Conservation (phyloP, 257 asterid genomes). For the Salvia rosmarinus region DNA sequence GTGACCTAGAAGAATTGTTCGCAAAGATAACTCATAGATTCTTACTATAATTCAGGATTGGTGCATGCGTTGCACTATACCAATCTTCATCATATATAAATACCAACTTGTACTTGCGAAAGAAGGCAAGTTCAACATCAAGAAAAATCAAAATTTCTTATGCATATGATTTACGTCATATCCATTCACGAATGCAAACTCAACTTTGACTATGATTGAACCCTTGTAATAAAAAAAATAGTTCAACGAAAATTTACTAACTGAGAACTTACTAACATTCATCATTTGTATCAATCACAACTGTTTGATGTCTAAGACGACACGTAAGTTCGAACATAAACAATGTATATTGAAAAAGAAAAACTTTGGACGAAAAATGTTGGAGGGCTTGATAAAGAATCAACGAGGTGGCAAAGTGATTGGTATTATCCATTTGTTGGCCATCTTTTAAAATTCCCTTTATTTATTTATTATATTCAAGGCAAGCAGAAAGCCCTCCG, state of each 20-base stretch:
- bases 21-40: constrained; percentile 33
- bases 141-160: not conserved
- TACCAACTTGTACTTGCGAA: not conserved
- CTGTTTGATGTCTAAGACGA: not conserved
- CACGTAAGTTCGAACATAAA: not conserved
- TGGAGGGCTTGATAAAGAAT: constrained; percentile 12
- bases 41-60: constrained; percentile 24
- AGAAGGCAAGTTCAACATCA: constrained; percentile 26
- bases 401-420: constrained; percentile 13
- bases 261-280: not conserved
- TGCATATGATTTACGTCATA: no score
- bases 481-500: not conserved
- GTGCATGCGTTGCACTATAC: constrained; percentile 23
- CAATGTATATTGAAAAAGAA: no score
- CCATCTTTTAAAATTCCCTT: constrained; percentile 1
- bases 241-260: no score
- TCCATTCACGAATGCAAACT: no score
- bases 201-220: not conserved
- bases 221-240: no score
- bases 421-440: constrained; percentile 26
- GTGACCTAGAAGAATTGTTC: not conserved
- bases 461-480: not conserved
- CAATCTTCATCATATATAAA: not conserved
- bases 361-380: not conserved
- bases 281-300: not conserved